Evolutionary conservation across 1,284 basidiomycete genomes (phyloP).

Genomic region (Polyporus tsugae): DNA sequence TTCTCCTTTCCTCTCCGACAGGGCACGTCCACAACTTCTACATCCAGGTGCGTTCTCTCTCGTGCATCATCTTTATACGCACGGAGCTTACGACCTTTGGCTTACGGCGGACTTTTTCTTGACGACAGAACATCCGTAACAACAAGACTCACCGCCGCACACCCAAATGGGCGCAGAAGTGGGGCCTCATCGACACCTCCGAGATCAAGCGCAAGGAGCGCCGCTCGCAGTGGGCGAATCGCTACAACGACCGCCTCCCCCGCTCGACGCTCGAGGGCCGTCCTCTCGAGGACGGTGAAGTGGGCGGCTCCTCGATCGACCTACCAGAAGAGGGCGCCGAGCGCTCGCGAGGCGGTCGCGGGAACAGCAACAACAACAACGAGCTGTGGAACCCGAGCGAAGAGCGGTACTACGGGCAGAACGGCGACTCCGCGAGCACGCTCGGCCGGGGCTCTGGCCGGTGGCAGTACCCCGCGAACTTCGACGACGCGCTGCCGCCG

Average conservation of each 20-base stretch:
- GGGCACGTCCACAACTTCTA: constrained; percentile 93
- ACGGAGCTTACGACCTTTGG: not conserved
- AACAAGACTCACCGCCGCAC: constrained; percentile 92
- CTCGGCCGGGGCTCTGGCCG: constrained; percentile 51
- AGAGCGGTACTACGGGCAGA: constrained; percentile 71
- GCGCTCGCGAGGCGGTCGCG: constrained; percentile 43
- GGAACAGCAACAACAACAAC: constrained; percentile 47
- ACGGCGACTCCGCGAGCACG: constrained; percentile 47
- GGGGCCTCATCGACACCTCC: constrained; percentile 85
- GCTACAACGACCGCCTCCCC: constrained; percentile 87
- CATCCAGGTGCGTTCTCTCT: constrained; percentile 68
- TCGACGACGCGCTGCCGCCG: constrained; percentile 64
- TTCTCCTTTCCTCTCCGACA: constrained; percentile 40
- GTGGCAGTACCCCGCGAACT: constrained; percentile 86
- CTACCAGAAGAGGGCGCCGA: constrained; percentile 47
- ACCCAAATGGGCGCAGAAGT: constrained; percentile 93
- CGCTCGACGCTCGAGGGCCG: constrained; percentile 77
- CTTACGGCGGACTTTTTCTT: not conserved
- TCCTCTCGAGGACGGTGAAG: constrained; percentile 83
- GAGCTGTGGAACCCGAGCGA: constrained; percentile 74
- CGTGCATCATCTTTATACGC: not conserved
- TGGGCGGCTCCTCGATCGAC: constrained; percentile 53
- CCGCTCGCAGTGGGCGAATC: constrained; percentile 86
- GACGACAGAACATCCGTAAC: constrained; percentile 88
- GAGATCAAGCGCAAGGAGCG: constrained; percentile 80